A percentile compares a stretch with the other conserved stretches of the same genome.
Evolutionary conservation across 768 basidiomycete species (phyloP).

Genomic region (Podaxis sp.): DNA sequence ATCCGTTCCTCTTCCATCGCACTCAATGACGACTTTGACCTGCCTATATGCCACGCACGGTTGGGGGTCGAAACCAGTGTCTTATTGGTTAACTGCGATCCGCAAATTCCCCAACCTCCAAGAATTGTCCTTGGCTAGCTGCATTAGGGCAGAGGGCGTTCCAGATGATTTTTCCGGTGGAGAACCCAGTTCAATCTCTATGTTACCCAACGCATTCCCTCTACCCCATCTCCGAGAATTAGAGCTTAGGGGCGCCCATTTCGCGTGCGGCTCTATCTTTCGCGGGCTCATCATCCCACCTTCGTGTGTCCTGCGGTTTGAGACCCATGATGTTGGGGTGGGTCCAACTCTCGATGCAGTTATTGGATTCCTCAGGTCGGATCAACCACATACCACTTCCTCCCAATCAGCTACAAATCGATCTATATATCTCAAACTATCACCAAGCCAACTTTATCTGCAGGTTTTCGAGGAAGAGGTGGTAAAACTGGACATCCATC

Average conservation of each 20-base stretch:
- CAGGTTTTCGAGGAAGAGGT: slow-evolving; percentile 8
- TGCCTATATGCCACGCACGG: slow-evolving; percentile 1
- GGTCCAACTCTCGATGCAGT: slow-evolving; percentile 1
- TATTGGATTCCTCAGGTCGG: not conserved
- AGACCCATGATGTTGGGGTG: not conserved
- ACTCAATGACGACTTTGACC: not conserved
- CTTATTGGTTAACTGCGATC: slow-evolving; percentile 1
- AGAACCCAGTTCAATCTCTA: not conserved
- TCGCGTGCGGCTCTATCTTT: slow-evolving; percentile 1
- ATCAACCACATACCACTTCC: not conserved
- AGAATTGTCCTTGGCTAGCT: slow-evolving; percentile 1
- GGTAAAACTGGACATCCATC: not conserved
- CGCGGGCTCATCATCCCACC: slow-evolving; percentile 2
- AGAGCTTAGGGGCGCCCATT: slow-evolving; percentile 2
- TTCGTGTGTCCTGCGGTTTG: not conserved
- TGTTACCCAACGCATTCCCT: not conserved
- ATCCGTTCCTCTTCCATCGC: slow-evolving; percentile 7
- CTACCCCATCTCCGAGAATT: slow-evolving; percentile 4
- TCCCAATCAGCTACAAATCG: not conserved
- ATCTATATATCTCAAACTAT: not conserved
- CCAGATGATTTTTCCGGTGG: not conserved
- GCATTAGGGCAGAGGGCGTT: not conserved
- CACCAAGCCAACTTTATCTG: not conserved
- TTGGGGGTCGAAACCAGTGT: not conserved
- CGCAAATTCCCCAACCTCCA: slow-evolving; percentile 5